phyloP scores from a whole-genome alignment of 169 alveolate species.

The Plasmodium relictum region DNA sequence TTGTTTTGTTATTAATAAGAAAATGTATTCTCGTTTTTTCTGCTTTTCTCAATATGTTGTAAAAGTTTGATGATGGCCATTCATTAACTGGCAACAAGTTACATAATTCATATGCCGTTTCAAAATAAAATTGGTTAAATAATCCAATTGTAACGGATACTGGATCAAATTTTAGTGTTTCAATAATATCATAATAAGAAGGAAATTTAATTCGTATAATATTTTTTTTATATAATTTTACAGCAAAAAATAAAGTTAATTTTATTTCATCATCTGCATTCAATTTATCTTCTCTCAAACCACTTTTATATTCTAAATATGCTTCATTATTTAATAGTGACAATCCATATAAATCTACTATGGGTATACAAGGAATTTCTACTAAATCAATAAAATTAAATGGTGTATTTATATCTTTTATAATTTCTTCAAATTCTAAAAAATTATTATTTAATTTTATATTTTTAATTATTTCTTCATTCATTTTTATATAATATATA shows the following conservation, averaged over 20 bases:
- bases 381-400: constrained; percentile 74
- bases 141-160: constrained; percentile 71
- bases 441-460: constrained; percentile 67
- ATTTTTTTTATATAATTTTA: constrained; percentile 73
- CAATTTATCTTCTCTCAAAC: constrained; percentile 70
- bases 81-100: constrained; percentile 62
- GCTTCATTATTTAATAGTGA: constrained; percentile 74
- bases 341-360: constrained; percentile 69
- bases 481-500: constrained; percentile 40
- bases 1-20: constrained; percentile 65
- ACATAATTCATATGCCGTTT: constrained; percentile 75
- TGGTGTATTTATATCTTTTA: constrained; percentile 71
- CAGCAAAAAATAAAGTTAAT: constrained; percentile 70
- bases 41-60: constrained; percentile 71
- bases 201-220: constrained; percentile 69
- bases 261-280: constrained; percentile 62
- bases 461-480: constrained; percentile 42
- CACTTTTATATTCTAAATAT: constrained; percentile 71
- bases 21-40: constrained; percentile 75
- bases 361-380: constrained; percentile 71
- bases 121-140: constrained; percentile 75
- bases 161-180: constrained; percentile 73
- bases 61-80: constrained; percentile 76
- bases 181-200: constrained; percentile 71
- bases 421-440: constrained; percentile 74